Evolutionary conservation across 257 asterid species (phyloP), one percentile per base, ranked within the genome.

Genomic region (Cruciata laevipes): DNA sequence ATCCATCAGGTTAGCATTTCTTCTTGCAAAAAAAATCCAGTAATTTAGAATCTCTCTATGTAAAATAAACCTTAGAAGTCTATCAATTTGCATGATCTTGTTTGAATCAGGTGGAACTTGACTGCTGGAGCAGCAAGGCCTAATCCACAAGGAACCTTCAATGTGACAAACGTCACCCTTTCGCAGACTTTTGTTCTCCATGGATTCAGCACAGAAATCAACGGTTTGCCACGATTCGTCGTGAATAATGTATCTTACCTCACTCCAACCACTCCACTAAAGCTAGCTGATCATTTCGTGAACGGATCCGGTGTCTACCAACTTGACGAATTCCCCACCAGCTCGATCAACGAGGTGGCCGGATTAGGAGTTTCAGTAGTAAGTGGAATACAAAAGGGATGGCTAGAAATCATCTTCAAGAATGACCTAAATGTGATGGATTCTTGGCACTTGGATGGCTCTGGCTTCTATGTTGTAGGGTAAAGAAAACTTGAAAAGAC

Each of bases 361-460:
- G 53, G 60, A 2, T 56, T 56, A 18, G 91, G 80, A 61, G 79
- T 87, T 4, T 85, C 74, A 32, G 91, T 85, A 0, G 93, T 76
- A 44, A 72, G 79, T 18, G 93, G 93, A 0, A 61, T 13, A 5
- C 85, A 89, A 49, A 87, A 82, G 77, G 91, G 89, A 14, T 89
- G 93, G 93, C 80, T 85, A 1, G 91, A 89, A 73, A 76, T 89
- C 11, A 85, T 87, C 30, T 68, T 89, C 51, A 64, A 75, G 66
- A 89, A 85, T 73, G 79, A 82, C 62, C 44, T 79, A 57, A 8
- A 73, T 18, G 49, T 13, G 7, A 49, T 80, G 32, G 90, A 83
- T 55, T 85, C 93, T 44, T 89, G 95, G 93, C 93, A 87, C 65
- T 76, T 89, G 87, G 96, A 85, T 67, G 95, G 96, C 11, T 89